phyloP scores from a whole-genome alignment of 2,329 filamentous ascomycete genomes.

The Chaetomium olivaceum region DNA sequence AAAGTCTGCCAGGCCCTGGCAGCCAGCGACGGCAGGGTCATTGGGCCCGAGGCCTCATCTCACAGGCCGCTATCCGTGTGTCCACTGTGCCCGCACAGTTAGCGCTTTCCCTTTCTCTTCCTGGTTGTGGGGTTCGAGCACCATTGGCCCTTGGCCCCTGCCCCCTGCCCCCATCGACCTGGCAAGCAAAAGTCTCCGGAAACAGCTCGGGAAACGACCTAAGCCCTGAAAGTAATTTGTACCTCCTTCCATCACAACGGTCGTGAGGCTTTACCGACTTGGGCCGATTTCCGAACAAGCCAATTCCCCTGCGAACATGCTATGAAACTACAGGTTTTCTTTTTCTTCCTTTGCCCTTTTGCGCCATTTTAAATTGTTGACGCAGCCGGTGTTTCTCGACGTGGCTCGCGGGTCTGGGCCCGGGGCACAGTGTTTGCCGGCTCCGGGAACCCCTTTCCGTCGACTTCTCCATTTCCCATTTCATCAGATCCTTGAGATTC shows the following conservation, averaged over 20 bases:
- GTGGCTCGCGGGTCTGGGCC: slow-evolving; percentile 6
- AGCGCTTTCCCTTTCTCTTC: slow-evolving; percentile 7
- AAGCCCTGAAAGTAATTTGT: too few species aligned
- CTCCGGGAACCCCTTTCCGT: neutral
- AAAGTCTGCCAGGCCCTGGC: slow-evolving; percentile 4
- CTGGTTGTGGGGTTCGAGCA: neutral
- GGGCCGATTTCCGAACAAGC: neutral
- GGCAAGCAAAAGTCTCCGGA: slow-evolving; percentile 6
- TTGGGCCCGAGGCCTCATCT: slow-evolving; percentile 1
- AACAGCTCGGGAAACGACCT: neutral
- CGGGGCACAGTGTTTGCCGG: slow-evolving; percentile 12
- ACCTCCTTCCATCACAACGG: neutral
- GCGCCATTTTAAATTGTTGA: neutral
- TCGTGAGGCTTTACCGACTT: neutral
- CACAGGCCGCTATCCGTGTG: neutral
- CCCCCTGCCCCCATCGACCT: neutral
- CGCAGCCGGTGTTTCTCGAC: neutral
- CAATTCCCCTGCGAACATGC: neutral
- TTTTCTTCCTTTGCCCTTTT: neutral
- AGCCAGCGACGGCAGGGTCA: slow-evolving; percentile 10
- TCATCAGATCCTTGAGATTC: neutral
- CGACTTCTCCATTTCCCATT: neutral
- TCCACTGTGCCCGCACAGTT: slow-evolving; percentile 26
- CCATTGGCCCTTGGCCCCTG: neutral
- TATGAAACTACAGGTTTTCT: neutral